Base-by-base conservation (phyloP, 345 rosid species). In the Salix dunnii region DNA sequence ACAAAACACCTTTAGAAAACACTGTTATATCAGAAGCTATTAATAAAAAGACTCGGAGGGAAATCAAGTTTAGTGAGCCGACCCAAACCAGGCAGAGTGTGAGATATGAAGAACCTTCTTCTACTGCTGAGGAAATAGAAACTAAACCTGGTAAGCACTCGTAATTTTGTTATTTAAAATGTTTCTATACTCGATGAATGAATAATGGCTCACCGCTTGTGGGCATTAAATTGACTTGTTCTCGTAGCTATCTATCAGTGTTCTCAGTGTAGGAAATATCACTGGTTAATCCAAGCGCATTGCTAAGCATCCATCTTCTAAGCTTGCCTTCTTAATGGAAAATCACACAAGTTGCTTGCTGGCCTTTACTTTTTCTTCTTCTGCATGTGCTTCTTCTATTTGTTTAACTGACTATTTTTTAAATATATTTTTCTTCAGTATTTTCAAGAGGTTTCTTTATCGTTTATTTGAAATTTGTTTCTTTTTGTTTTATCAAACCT, bases 141-240 rank as follows among this genome's bases (percentile, higher is more conserved):
- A 68, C 51, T 17, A 74, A 83, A 74, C 72, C 81, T 14, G 88
- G 90, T 87, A 82, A 38, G 49, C 14, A 7, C 70, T 74, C 14
- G 10, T 36, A 53, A 21, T 70, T 18, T 63, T 58, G 27, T 68
- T 28, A 17, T 33, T 33, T 43, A 28, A 20, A 63, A 40, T 20
- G n/a, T 35, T 0, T 35, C 36, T 35, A 4, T 6, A 35, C 7
- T 6, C 6, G 6, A 18, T 6, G n/a, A 51, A 18, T 51, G 58
- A 51, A 51, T 49, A 49, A 17, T 51, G 58, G 58, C 9, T 18
- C n/a, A 20, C 58, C 21, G 23, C 23, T 2, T 7, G n/a, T 21
- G 11, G 60, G 60, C 60, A 20, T 8, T 53, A 8, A 21, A 21
- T 49, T 20, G 25, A 7, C 60, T 21, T 53, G 60, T 21, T 53